Base-by-base conservation (phyloP, 75 land plant genomes). In the Pinus tabuliformis region DNA sequence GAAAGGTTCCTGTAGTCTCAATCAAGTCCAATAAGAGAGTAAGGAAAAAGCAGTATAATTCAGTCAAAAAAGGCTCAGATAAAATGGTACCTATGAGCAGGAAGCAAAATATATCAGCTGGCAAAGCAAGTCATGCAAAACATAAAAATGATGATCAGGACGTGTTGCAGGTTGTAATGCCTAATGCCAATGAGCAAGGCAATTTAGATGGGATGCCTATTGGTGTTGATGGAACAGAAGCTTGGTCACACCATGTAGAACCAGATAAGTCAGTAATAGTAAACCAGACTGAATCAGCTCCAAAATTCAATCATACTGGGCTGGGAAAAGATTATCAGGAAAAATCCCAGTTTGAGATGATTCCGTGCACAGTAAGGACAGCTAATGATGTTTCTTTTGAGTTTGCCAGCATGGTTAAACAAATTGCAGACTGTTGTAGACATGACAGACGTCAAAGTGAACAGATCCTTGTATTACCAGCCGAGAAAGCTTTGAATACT, bases 1-100 rank as follows among this genome's bases (percentile, higher is more conserved):
- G 49, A 45, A 14, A 66, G n/a, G 37, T 9, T 66, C 45, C 42
- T 66, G 2, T 16, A 13, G 70, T 17, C n/a, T 66, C 49, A 36
- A 66, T 66, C 49, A 24, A 72, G 15, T 72, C 73, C 26, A 56
- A 24, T 15, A 72, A 72, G 73, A 56, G 20, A 72, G 52, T 13
- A 54, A 24, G 45, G 28, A 12, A 72, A 56, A 72, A 21, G 14
- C 58, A 72, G 57, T 5, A 24, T 72, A 72, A 49, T 12, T 14
- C 17, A 72, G 57, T 54, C 14, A 72, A 16, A 54, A 72, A 12
- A 54, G 57, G 26, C 30, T 56, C 58, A 54, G 33, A 66, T 66
- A 66, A 66, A 66, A 21, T 33, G 37, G 39, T 66, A 20, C 18
- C 11, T 39, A 9, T 36, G 70, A 18, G 17, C 2, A 45, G 39